Evolutionary conservation across 495 filamentous ascomycete genomes (phyloP).

Genomic region (Annulohypoxylon nitens): DNA sequence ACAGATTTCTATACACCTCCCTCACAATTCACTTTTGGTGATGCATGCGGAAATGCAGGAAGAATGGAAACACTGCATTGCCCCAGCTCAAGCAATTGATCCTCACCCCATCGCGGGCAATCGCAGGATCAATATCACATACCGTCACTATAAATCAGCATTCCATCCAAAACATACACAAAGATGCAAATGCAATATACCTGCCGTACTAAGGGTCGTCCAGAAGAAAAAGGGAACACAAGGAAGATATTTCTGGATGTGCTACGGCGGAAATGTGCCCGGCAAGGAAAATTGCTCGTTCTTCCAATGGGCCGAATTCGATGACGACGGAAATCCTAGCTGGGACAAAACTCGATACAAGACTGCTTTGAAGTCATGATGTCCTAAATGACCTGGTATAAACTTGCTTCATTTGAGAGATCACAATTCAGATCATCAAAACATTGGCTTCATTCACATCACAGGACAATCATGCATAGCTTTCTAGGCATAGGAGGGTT

Average conservation of each 20-base stretch:
- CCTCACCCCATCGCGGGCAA: slow-evolving; percentile 85
- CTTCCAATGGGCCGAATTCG: slow-evolving; percentile 92
- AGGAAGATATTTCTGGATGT: slow-evolving; percentile 95
- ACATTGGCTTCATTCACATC: too few species aligned
- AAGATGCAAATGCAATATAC: slow-evolving; percentile 73
- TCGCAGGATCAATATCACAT: slow-evolving; percentile 91
- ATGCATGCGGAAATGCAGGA: slow-evolving; percentile 97
- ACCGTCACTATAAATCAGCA: slow-evolving; percentile 82
- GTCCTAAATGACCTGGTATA: background rate
- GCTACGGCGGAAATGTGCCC: slow-evolving; percentile 79
- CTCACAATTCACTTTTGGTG: slow-evolving; percentile 90
- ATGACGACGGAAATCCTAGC: slow-evolving; percentile 84
- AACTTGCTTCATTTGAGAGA: background rate
- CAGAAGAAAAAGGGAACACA: slow-evolving; percentile 79
- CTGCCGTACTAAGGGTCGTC: slow-evolving; percentile 81
- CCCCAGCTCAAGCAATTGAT: slow-evolving; percentile 77
- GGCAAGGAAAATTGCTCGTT: slow-evolving; percentile 82
- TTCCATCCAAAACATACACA: slow-evolving; percentile 80
- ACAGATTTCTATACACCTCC: slow-evolving; percentile 90
- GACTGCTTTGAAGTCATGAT: background rate
- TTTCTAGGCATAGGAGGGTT: background rate
- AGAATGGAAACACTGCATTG: slow-evolving; percentile 83
- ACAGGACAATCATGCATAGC: background rate
- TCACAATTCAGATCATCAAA: background rate
- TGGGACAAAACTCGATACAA: slow-evolving; percentile 63